A percentile compares a stretch with the other conserved stretches of the same genome.
phyloP scores from a whole-genome alignment of 305 asterid genomes.

The Fraxinus angustifolia region DNA sequence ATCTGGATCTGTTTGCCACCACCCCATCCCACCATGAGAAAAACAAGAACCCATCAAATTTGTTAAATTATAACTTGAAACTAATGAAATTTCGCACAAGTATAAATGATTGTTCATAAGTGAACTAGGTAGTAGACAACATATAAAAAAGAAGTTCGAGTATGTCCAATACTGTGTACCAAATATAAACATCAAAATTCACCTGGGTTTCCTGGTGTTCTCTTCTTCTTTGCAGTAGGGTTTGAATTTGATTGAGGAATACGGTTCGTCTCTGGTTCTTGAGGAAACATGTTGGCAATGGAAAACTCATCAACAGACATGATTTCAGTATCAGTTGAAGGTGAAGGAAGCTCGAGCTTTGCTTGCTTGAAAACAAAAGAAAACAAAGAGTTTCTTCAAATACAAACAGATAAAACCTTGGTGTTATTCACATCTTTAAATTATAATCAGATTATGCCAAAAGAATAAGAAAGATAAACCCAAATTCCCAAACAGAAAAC shows the following conservation, averaged over 20 bases:
- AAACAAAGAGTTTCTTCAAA: constrained; percentile 18
- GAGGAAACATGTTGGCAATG: constrained; percentile 33
- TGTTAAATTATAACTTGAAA: not conserved
- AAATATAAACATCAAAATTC: not conserved
- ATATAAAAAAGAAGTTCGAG: not conserved
- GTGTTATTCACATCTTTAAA: constrained; percentile 35
- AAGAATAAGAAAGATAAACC: constrained; percentile 29
- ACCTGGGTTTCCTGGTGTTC: constrained; percentile 91
- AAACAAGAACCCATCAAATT: not conserved
- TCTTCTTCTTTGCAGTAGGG: constrained; percentile 54
- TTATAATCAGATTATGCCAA: constrained; percentile 30
- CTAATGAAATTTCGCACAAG: not conserved
- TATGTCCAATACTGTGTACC: not conserved
- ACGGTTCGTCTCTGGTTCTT: constrained; percentile 52
- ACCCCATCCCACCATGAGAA: not conserved
- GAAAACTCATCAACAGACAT: constrained; percentile 75
- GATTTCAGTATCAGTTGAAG: constrained; percentile 31
- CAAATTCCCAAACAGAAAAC: constrained; percentile 4
- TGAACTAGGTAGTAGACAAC: not conserved
- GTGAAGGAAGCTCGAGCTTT: not conserved
- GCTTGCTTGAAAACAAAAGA: constrained; percentile 39
- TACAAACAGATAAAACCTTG: constrained; percentile 51
- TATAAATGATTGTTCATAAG: not conserved
- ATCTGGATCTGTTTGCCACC: constrained; percentile 65
- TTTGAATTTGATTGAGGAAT: constrained; percentile 44